A percentile compares a stretch with the other conserved stretches of the same genome.
phyloP scores from a whole-genome alignment of 208 protist genomes.

The Blastocrithidia nonstop region DNA sequence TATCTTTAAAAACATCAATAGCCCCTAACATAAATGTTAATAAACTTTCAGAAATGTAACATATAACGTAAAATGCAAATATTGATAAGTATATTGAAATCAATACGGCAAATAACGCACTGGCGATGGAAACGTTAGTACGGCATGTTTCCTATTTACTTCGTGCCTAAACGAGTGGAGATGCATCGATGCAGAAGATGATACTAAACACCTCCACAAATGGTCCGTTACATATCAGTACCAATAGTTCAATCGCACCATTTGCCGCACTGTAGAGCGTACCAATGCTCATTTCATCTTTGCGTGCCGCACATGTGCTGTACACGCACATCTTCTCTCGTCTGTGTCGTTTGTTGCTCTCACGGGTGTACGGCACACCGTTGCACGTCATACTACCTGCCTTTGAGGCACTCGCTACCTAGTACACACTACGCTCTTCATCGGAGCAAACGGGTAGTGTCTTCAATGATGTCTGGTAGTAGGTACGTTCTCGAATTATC shows the following conservation, averaged over 20 bases:
- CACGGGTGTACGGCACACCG: conserved; percentile 29
- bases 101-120: conserved; percentile 14
- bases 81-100: conserved; percentile 21
- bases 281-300: conserved; percentile 14
- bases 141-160: conserved; percentile 14
- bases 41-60: too few species aligned
- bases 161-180: conserved; percentile 3
- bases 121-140: conserved; percentile 18
- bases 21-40: too few species aligned
- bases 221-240: neutral
- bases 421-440: conserved; percentile 32
- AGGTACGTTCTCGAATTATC: conserved; percentile 42
- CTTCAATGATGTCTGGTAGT: conserved; percentile 71
- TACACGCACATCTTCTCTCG: conserved; percentile 57
- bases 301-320: conserved; percentile 34
- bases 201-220: neutral
- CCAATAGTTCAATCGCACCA: conserved; percentile 2
- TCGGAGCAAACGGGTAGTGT: conserved; percentile 22
- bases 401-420: conserved; percentile 44
- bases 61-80: too few species aligned
- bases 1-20: too few species aligned
- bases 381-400: conserved; percentile 25
- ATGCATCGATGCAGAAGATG: neutral
- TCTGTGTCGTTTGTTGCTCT: conserved; percentile 41
- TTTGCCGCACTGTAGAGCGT: conserved; percentile 19